phyloP scores from a whole-genome alignment of 331 rosid genomes.

The Malus hybrid region DNA sequence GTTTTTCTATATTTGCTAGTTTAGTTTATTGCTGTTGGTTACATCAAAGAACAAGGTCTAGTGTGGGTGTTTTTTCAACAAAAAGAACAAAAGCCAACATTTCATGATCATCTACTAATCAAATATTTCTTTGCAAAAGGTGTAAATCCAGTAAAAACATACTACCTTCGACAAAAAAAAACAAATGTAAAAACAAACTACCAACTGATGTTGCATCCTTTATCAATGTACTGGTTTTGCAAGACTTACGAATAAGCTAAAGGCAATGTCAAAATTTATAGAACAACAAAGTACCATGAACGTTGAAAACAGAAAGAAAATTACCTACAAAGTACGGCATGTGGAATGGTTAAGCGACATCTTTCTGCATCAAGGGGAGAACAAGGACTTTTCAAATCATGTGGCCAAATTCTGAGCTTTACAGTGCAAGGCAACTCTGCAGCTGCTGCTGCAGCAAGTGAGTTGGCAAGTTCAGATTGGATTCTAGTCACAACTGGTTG shows the following conservation, averaged over 20 bases:
- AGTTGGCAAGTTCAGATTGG: constrained; percentile 80
- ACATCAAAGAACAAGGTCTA: no score
- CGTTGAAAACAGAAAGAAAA: neutral
- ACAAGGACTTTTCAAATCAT: constrained; percentile 76
- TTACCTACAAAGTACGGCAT: constrained; percentile 96
- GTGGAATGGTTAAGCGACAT: constrained; percentile 72
- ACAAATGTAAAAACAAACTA: neutral
- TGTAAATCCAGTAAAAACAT: neutral
- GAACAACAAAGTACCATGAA: neutral
- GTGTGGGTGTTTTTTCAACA: no score
- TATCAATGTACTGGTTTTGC: neutral
- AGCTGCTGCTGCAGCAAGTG: constrained; percentile 81
- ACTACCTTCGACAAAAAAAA: neutral
- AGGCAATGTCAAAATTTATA: neutral
- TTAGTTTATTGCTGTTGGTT: no score
- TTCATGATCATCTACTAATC: neutral
- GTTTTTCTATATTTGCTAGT: no score
- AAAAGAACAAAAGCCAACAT: neutral
- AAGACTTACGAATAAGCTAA: neutral
- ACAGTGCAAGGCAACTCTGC: constrained; percentile 96
- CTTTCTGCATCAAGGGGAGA: constrained; percentile 58
- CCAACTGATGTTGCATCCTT: neutral
- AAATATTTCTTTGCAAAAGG: neutral
- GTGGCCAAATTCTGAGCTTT: constrained; percentile 88
- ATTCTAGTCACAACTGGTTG: constrained; percentile 58